A percentile compares a stretch with the other conserved stretches of the same genome.
phyloP scores from a whole-genome alignment of 2,329 filamentous ascomycete genomes.

The Coniella lustricola region DNA sequence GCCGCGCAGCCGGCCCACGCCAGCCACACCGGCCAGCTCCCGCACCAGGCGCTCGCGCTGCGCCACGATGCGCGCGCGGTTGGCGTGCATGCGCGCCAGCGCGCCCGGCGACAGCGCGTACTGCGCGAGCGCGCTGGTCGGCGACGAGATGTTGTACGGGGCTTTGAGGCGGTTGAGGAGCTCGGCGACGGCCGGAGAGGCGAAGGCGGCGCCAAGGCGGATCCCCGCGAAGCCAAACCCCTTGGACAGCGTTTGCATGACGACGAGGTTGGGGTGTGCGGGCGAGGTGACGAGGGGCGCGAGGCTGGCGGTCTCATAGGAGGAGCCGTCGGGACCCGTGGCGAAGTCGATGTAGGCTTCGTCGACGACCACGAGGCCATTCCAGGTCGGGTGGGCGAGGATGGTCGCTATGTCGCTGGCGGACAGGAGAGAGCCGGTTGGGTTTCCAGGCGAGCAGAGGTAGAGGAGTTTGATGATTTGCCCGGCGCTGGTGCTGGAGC shows the following conservation, averaged over 20 bases:
- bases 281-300: conserved; percentile 70
- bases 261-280: conserved; percentile 91
- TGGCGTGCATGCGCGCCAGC: conserved; percentile 63
- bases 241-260: conserved; percentile 98
- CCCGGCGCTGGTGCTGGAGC: conserved; percentile 21
- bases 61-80: conserved; percentile 61
- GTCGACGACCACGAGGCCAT: conserved; percentile 86
- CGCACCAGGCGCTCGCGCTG: conserved; percentile 71
- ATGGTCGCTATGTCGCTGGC: conserved; percentile 69
- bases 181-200: conserved; percentile 63
- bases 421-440: conserved; percentile 70
- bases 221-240: conserved; percentile 95
- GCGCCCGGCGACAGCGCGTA: conserved; percentile 63
- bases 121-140: conserved; percentile 73
- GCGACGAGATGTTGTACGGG: conserved; percentile 89
- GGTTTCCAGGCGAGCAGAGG: conserved; percentile 91
- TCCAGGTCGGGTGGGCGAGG: conserved; percentile 85
- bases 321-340: conserved; percentile 36
- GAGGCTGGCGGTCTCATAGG: conserved; percentile 71
- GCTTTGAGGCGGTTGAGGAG: conserved; percentile 91
- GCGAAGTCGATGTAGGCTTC: conserved; percentile 97
- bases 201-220: conserved; percentile 79
- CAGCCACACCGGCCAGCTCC: conserved; percentile 67
- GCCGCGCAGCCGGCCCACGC: conserved; percentile 74
- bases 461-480: conserved; percentile 79